Evolutionary conservation across 352 stramenopile genomes (phyloP).

Genomic region (Pythium phragmitis): DNA sequence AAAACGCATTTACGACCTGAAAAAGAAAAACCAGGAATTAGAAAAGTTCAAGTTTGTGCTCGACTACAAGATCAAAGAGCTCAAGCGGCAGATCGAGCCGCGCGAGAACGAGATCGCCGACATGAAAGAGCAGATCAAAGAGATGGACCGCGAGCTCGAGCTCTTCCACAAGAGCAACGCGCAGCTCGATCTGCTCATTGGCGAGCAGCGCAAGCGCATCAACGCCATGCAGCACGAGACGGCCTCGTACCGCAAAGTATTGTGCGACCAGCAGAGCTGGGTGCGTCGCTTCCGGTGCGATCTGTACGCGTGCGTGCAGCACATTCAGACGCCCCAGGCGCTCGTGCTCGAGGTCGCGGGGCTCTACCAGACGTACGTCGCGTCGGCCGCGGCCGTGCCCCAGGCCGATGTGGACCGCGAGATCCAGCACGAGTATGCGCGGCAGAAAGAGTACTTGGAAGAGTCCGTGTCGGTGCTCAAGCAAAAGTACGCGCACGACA

Average conservation of each 20-base stretch:
- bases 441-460: constrained; percentile 92
- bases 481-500: constrained; percentile 85
- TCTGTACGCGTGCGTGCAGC: constrained; percentile 81
- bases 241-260: constrained; percentile 57
- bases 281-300: constrained; percentile 83
- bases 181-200: constrained; percentile 93
- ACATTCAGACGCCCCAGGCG: constrained; percentile 54
- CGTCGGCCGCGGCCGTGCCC: constrained; percentile 72
- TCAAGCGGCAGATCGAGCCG: constrained; percentile 96
- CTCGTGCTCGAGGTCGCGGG: constrained; percentile 80
- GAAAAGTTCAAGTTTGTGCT: constrained; percentile 98
- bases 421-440: constrained; percentile 90
- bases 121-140: constrained; percentile 95
- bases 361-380: constrained; percentile 86
- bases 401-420: constrained; percentile 90
- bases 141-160: constrained; percentile 94
- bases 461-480: constrained; percentile 89
- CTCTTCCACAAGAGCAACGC: constrained; percentile 96
- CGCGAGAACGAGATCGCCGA: constrained; percentile 93
- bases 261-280: constrained; percentile 70
- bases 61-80: constrained; percentile 97
- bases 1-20: constrained; percentile 96
- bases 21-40: constrained; percentile 97
- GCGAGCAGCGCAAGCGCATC: constrained; percentile 91
- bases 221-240: constrained; percentile 89